phyloP scores from a whole-genome alignment of 495 filamentous ascomycete species.

The Tetracladium marchalianum region DNA sequence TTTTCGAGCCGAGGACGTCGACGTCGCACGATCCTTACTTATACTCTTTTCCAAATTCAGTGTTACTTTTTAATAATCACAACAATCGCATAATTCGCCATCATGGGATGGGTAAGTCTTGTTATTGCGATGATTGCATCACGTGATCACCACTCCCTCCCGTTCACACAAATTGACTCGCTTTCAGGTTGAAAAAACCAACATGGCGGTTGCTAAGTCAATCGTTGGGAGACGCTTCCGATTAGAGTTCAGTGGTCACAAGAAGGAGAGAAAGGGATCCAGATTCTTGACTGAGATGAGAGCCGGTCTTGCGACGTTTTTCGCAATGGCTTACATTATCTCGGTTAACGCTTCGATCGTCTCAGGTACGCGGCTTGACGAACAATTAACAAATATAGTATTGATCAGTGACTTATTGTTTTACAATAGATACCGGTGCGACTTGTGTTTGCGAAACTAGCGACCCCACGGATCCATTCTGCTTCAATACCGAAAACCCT shows the following conservation, averaged over 20 bases:
- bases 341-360: constrained; percentile 63
- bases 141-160: not conserved
- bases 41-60: too few relatives aligned
- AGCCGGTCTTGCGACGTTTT: constrained; percentile 72
- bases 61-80: too few relatives aligned
- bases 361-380: constrained; percentile 30
- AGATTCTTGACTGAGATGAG: constrained; percentile 71
- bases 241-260: constrained; percentile 65
- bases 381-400: not conserved
- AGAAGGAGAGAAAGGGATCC: constrained; percentile 59
- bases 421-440: constrained; percentile 36
- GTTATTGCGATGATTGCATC: not conserved
- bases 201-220: constrained; percentile 21
- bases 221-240: constrained; percentile 62
- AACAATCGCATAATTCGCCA: constrained; percentile 6
- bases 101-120: constrained; percentile 19
- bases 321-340: constrained; percentile 77
- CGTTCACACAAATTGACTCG: not conserved
- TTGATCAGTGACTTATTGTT: not conserved
- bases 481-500: constrained; percentile 23
- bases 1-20: too few relatives aligned
- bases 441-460: constrained; percentile 57
- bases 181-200: constrained; percentile 19
- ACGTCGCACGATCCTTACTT: too few relatives aligned
- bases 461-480: constrained; percentile 36